Conservation (phyloP, 2,329 filamentous ascomycete genomes). For the Paecilomyces formosus region DNA sequence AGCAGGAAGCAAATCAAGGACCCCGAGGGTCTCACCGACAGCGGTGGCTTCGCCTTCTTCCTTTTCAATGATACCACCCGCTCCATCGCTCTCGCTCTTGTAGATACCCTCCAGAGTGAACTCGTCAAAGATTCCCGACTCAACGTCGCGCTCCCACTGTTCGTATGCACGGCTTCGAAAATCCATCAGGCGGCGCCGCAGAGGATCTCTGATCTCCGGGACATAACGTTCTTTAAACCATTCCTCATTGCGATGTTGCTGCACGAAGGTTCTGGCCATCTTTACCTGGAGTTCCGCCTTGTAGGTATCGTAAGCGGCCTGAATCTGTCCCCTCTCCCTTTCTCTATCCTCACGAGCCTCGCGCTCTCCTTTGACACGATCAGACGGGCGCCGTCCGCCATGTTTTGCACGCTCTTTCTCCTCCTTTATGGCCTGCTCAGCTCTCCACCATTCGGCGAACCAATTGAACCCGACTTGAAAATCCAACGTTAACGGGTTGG, state of each 20-base stretch:
- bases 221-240: conserved; percentile 98
- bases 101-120: conserved; percentile 91
- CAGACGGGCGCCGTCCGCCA: conserved; percentile 48
- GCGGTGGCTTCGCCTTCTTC: conserved; percentile 92
- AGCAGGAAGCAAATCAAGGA: conserved; percentile 80
- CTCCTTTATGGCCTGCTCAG: conserved; percentile 56
- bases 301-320: conserved; percentile 58
- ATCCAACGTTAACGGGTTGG: conserved; percentile 55
- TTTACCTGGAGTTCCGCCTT: conserved; percentile 58
- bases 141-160: conserved; percentile 84
- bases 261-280: conserved; percentile 85
- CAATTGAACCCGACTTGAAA: conserved; percentile 62
- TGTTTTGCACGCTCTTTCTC: conserved; percentile 56
- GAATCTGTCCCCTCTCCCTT: conserved; percentile 56
- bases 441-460: conserved; percentile 62
- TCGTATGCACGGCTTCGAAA: conserved; percentile 71
- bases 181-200: conserved; percentile 69
- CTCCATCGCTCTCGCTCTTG: conserved; percentile 84
- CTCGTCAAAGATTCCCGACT: conserved; percentile 80
- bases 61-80: conserved; percentile 78
- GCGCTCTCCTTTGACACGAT: conserved; percentile 53
- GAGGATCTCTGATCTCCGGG: conserved; percentile 66
- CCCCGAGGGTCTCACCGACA: conserved; percentile 83
- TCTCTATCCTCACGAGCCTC: conserved; percentile 57
- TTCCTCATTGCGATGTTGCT: conserved; percentile 87